phyloP scores from a whole-genome alignment of 441 rosid genomes.

The Adansonia rubrostipa region DNA sequence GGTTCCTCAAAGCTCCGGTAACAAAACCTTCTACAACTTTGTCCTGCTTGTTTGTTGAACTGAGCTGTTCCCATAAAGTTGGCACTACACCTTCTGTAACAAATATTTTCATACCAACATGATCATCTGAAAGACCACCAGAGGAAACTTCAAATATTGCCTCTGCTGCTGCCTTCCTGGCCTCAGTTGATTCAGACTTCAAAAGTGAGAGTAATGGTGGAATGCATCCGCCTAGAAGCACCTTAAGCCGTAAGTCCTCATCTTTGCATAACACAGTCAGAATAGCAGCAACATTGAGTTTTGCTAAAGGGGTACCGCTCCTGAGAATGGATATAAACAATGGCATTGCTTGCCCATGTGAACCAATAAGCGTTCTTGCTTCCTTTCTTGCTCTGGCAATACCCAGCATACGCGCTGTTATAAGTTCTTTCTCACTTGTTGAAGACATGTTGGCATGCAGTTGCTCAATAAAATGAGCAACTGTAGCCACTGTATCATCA shows the following conservation, averaged over 20 bases:
- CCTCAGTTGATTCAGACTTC: conserved; percentile 71
- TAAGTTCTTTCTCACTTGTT: conserved; percentile 74
- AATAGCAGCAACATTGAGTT: conserved; percentile 72
- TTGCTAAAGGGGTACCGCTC: conserved; percentile 66
- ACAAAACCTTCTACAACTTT: conserved; percentile 78
- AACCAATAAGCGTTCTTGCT: conserved; percentile 71
- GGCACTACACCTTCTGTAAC: conserved; percentile 87
- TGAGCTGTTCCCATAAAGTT: conserved; percentile 75
- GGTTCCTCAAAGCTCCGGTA: conserved; percentile 87
- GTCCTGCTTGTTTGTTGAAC: conserved; percentile 64
- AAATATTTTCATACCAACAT: conserved; percentile 83
- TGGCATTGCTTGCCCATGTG: conserved; percentile 84
- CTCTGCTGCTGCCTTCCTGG: conserved; percentile 82
- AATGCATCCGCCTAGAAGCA: conserved; percentile 89
- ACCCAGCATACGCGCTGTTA: conserved; percentile 70
- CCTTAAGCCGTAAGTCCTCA: conserved; percentile 72
- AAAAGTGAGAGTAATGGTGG: conserved; percentile 84
- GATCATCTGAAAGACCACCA: conserved; percentile 77
- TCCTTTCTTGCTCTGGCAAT: conserved; percentile 76
- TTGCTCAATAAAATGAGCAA: conserved; percentile 77
- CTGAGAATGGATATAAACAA: conserved; percentile 81
- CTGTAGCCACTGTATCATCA: conserved; percentile 62
- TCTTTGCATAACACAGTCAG: conserved; percentile 75
- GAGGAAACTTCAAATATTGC: conserved; percentile 85
- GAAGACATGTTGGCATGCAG: conserved; percentile 75